Percentiles rank a stretch among this genome's conserved stretches.
Evolutionary conservation across 768 basidiomycete species (phyloP).

Genomic region (Tylopilus cervinicoccineus): DNA sequence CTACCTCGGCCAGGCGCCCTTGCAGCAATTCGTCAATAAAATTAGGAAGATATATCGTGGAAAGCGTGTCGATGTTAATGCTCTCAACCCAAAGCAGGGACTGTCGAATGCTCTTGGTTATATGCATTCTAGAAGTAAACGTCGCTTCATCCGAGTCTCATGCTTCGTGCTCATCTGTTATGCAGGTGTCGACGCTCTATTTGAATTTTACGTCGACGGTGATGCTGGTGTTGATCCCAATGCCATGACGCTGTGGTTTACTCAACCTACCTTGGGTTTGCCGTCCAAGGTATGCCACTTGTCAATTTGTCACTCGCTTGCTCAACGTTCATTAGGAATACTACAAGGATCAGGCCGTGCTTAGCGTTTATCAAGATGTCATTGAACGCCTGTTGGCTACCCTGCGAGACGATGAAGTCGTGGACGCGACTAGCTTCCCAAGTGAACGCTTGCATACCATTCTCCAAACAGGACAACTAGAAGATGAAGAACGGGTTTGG

Average conservation of each 20-base stretch:
- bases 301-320: not conserved
- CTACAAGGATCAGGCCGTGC: conserved; percentile 70
- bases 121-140: conserved; percentile 78
- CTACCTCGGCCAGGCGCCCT: conserved; percentile 64
- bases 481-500: conserved; percentile 45
- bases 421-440: conserved; percentile 9
- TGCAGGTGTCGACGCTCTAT: conserved; percentile 71
- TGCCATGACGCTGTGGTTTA: conserved; percentile 80
- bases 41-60: conserved; percentile 59
- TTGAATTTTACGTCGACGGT: conserved; percentile 83
- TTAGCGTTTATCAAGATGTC: conserved; percentile 66
- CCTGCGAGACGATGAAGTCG: conserved; percentile 45
- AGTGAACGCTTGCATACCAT: conserved; percentile 20
- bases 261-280: conserved; percentile 74
- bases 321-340: conserved; percentile 59
- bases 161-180: not conserved
- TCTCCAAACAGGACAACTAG: conserved; percentile 36
- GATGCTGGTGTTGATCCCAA: conserved; percentile 86
- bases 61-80: conserved; percentile 39
- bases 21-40: conserved; percentile 61
- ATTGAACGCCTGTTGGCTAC: conserved; percentile 62
- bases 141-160: not conserved
- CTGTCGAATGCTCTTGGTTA: conserved; percentile 82
- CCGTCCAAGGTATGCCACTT: conserved; percentile 67
- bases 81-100: conserved; percentile 41